Base-by-base conservation (phyloP, 1,284 basidiomycete genomes). In the Ustilago crameri region DNA sequence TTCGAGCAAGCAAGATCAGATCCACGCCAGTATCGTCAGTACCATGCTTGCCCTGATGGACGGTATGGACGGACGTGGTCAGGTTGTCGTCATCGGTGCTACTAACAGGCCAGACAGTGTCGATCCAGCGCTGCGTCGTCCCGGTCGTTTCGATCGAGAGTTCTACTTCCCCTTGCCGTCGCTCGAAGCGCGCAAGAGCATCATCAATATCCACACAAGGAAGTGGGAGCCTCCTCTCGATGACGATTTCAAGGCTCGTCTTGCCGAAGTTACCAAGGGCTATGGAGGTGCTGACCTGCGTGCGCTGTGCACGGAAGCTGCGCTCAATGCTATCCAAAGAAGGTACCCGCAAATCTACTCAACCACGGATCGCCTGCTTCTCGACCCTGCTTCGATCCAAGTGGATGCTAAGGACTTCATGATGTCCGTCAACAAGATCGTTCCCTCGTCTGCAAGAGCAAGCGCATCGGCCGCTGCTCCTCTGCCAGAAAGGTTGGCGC, bases 21-120 rank as follows among this genome's bases (percentile, higher is more conserved):
- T 98, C 56, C 96, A 99, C 82, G 95, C 96, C 0, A 94, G 92
- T 43, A 94, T 99, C 70, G 96, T 99, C 9, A 93, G 92, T 46
- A 99, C 96, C 0, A 87, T 99, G 14, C 87, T 99, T 1, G 95
- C 96, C 0, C 87, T 99, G 47, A 98, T 98, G 95, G 96, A 98
- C 83, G 96, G 96, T 46, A 99, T 99, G 96, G 96, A 99, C 74
- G 95, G 95, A 1, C 89, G 96, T 50, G 74, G 90, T 2, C 94
- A 97, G 84, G 95, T 98, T 23, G 89, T 98, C n/a, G 93, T 98
- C 43, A 97, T 98, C 74, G 95, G 96, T 27, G 96, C 96, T 1
- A 99, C 96, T 9, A 99, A 99, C 83, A 85, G 96, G 60, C 95
- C 95, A 0, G 96, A 99, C 84, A 92, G 94, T 12, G 91, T 99